Base-by-base conservation (phyloP, 805 yeast species). In the Ascoidea rubescens region DNA sequence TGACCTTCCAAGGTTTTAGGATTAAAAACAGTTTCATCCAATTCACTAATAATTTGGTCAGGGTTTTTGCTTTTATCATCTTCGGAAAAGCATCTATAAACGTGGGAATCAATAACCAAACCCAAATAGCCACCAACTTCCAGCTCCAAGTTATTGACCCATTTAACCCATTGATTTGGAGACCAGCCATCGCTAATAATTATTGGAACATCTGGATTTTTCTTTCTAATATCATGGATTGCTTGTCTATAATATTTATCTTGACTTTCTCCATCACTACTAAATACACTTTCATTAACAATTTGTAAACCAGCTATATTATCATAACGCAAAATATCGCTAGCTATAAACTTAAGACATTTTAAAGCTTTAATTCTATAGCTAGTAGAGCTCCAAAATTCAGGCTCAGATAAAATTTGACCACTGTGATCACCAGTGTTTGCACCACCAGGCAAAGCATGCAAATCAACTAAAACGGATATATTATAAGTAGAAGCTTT, bases 131-230 rank as follows among this genome's bases (percentile, higher is more conserved):
- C 65, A 33, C 42, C 42, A 5, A 66, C 65, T 2, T 65, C 60
- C 14, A 62, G 55, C 48, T 67, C 67, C 44, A 74, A 73, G 37
- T 67, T 62, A 49, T 73, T 73, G 7, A 87, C 64, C 82, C 84
- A 86, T 55, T 79, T 70, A 30, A 74, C 81, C 87, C 89, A 87
- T 62, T 79, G 86, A 56, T 77, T 76, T 5, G 93, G 77, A 82
- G 88, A 83, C 98, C 98, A 91, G 3, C 96, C 96, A 63, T 91
- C 98, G 1, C 96, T 86, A 43, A 91, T 84, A 17, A 85, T 69
- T 5, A 91, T 71, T 0, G 96, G 96, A 42, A 88, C 66, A 1
- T 66, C 65, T 1, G 64, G 49, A 61, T 87, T 84, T 14, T 71
- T 69, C 17, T 65, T 62, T 33, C 91, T 71, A 47, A 91, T 82